Conservation (phyloP, 2,329 filamentous ascomycete species). For the Trichoderma harzianum region DNA sequence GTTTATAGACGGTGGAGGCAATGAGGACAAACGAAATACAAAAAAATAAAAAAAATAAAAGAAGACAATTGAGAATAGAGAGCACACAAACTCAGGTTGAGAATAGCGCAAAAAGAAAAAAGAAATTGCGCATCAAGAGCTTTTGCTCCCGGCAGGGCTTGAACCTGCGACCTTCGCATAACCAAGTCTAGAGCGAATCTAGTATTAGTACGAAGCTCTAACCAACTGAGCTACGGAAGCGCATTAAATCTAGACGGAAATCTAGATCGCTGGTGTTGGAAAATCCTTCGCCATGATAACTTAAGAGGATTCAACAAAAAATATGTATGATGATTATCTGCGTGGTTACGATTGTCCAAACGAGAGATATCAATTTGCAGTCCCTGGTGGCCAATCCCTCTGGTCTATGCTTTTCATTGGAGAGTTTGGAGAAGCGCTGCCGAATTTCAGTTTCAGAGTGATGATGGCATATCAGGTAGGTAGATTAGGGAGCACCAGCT, state of each 20-base stretch:
- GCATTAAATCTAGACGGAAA: not conserved
- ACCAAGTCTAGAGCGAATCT: not conserved
- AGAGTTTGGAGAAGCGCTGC: not conserved
- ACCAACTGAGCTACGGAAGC: constrained; percentile 18
- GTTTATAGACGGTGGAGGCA: not conserved
- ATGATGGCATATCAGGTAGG: too few species aligned
- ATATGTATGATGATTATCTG: not conserved
- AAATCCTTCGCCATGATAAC: not conserved
- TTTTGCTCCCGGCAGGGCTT: constrained; percentile 16
- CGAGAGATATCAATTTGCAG: not conserved
- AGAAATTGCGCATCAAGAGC: not conserved
- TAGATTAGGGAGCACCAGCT: too few species aligned
- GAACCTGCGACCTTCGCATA: constrained; percentile 17
- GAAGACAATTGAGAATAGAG: not conserved
- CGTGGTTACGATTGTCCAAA: not conserved
- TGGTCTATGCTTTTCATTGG: not conserved
- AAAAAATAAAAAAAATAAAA: not conserved
- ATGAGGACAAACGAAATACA: not conserved
- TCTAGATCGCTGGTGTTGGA: not conserved
- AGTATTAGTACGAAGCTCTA: constrained; percentile 17
- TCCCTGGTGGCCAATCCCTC: not conserved
- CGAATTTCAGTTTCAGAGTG: not conserved
- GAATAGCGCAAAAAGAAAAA: not conserved
- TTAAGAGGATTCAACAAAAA: not conserved
- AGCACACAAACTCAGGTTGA: not conserved